A percentile compares a stretch with the other conserved stretches of the same genome.
phyloP scores from a whole-genome alignment of 2,329 filamentous ascomycete species.

The Shiraia sp. region DNA sequence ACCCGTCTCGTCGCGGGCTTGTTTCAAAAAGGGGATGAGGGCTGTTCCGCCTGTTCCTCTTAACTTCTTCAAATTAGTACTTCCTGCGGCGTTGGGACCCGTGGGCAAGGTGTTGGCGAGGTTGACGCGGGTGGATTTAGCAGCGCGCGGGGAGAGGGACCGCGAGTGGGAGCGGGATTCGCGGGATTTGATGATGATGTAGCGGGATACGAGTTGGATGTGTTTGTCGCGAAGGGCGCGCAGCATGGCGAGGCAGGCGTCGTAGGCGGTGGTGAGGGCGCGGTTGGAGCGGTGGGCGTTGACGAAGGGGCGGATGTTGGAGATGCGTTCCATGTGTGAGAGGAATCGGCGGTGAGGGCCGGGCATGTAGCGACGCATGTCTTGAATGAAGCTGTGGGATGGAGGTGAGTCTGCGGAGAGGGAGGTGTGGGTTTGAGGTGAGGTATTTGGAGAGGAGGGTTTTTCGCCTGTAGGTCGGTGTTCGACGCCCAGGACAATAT shows the following conservation, averaged over 20 bases:
- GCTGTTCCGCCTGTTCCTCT: conserved; percentile 93
- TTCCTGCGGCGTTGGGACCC: conserved; percentile 19
- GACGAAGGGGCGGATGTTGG: conserved; percentile 88
- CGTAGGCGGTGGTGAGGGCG: conserved; percentile 78
- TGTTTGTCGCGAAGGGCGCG: conserved; percentile 85
- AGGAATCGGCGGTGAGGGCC: conserved; percentile 89
- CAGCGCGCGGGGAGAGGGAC: conserved; percentile 60
- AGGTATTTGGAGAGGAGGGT: conserved; percentile 32
- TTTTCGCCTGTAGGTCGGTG: conserved; percentile 86
- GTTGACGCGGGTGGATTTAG: conserved; percentile 55
- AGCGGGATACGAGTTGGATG: conserved; percentile 93
- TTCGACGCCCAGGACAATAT: conserved; percentile 85
- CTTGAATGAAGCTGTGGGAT: conserved; percentile 87
- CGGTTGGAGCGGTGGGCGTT: conserved; percentile 63
- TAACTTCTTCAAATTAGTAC: conserved; percentile 63
- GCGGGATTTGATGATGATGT: conserved; percentile 87
- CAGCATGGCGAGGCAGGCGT: conserved; percentile 83
- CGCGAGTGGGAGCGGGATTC: conserved; percentile 69
- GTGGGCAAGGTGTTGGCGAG: conserved; percentile 55
- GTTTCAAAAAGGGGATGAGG: conserved; percentile 93
- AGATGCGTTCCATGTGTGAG: conserved; percentile 73
- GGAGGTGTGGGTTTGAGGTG: too few relatives aligned
- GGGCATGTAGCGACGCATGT: conserved; percentile 98
- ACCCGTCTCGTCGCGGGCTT: conserved; percentile 92
- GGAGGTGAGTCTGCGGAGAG: conserved; percentile 54